Evolutionary conservation across 2,329 filamentous ascomycete genomes (phyloP).

Genomic region (Raffaelea albimanens): DNA sequence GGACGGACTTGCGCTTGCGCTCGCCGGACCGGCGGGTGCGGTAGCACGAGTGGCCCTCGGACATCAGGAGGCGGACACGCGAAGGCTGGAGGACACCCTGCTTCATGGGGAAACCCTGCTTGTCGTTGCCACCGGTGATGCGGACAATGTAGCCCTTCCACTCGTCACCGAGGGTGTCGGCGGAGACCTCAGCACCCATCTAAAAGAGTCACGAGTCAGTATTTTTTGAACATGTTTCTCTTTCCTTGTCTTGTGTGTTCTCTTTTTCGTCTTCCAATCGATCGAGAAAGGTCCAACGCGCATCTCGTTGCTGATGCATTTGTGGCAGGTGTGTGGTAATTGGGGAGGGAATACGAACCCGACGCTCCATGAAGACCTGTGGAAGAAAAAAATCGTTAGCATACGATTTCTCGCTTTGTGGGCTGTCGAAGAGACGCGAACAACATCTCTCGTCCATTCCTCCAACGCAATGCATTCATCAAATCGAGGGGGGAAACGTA

Average conservation of each 20-base stretch:
- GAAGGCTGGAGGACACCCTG: conserved; percentile 98
- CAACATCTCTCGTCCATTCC: too few species aligned
- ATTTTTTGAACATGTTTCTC: not conserved
- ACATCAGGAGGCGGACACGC: conserved; percentile 94
- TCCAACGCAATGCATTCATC: not conserved
- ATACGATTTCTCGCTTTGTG: too few species aligned
- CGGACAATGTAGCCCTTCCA: conserved; percentile 99
- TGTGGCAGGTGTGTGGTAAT: not conserved
- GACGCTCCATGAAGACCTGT: conserved; percentile 17
- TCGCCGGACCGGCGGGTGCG: conserved; percentile 94
- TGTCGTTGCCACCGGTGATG: conserved; percentile 99
- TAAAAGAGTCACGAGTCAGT: conserved; percentile 22
- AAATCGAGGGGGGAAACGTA: conserved; percentile 31
- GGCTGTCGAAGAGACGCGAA: too few species aligned
- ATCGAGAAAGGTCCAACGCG: too few species aligned
- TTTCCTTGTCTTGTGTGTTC: not conserved
- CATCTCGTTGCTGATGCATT: too few species aligned
- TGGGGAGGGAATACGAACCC: conserved; percentile 11
- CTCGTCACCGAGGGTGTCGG: conserved; percentile 93
- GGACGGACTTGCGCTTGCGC: conserved; percentile 98
- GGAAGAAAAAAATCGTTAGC: not conserved
- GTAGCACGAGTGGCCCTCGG: conserved; percentile 98
- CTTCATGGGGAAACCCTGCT: conserved; percentile 99
- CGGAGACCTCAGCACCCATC: conserved; percentile 88
- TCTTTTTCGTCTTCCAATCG: not conserved